Evolutionary conservation across 1,139 yeast species (phyloP), one percentile per base, ranked within the genome.

Genomic region (Pichia inconspicua): DNA sequence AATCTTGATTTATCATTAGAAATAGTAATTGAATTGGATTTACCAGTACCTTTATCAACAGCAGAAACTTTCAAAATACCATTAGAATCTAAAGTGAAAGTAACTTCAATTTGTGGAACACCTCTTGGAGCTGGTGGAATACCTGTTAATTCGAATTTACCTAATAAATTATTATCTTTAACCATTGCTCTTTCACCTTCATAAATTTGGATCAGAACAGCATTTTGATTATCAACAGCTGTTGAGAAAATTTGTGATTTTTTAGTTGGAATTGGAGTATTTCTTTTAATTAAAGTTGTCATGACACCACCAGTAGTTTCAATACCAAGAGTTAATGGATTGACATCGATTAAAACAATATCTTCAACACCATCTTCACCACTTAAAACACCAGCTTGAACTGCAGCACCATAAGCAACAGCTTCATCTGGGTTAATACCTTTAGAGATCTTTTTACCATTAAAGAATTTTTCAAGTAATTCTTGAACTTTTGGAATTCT

Each of bases 71-170:
- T 90, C 72, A 89, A 77, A 69, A 89, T 89, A 74, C 97, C 97
- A 67, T 88, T 88, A 57, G 96, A 96, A 68, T 89, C 97, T 63
- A 89, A 75, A 63, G 88, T 95, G 66, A 89, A 89, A 54, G 96
- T 88, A 60, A 90, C 96, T 75, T 89, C 97, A 64, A 89, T 87
- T 75, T 89, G 96, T 63, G 97, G 96, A 56, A 84, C 88, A 74
- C 97, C 97, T 75, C 96, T 87, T 73, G 96, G 97, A 50, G 97
- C 95, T 58, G 97, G 95, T 66, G 97, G 97, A 59, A 90, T 90
- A 68, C 96, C 96, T 54, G 89, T 77, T 63, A 90, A 80, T 71
- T 90, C 97, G 68, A 90, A 90, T 75, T 90, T 90, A 72, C 97
- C 97, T 62, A 90, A 80, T 66, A 84, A 74, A 75, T 90, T 90